These are phyloP conservation scores for Boletus pseudo-olivaceus DNA, from an alignment of 768 basidiomycete genomes.

Conservation along the genomic window DNA sequence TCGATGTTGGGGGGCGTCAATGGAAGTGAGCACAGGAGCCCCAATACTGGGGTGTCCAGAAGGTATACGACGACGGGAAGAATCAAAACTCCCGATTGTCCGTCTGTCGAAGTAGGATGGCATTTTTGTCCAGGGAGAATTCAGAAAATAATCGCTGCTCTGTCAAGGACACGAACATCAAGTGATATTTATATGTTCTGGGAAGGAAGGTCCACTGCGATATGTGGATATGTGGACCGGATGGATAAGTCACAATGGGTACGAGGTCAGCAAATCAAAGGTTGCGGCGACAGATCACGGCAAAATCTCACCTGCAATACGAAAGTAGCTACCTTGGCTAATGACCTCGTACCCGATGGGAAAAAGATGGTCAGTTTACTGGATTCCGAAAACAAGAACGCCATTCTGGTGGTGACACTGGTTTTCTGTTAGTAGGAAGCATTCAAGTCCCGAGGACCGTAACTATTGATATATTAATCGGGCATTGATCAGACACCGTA, in stretches of 20 bases:
- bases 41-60: background rate
- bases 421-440: background rate
- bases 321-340: background rate
- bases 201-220: background rate
- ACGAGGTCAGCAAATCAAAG: too few species aligned
- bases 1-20: background rate
- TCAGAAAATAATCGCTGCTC: too few species aligned
- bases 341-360: background rate
- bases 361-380: background rate
- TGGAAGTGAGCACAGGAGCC: background rate
- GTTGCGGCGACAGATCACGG: background rate
- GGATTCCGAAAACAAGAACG: background rate
- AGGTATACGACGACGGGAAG: background rate
- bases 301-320: background rate
- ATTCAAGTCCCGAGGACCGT: too few species aligned
- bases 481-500: background rate
- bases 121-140: slow-evolving; percentile 1
- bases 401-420: background rate
- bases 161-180: background rate
- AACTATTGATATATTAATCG: background rate
- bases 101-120: slow-evolving; percentile 7
- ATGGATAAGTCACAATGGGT: too few species aligned
- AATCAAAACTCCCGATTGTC: background rate
- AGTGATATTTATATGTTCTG: background rate
- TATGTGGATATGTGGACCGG: too few species aligned